Percentiles rank a stretch among this genome's conserved stretches.
phyloP scores from a whole-genome alignment of 2,329 filamentous ascomycete genomes.

The Penicillium glabrum region DNA sequence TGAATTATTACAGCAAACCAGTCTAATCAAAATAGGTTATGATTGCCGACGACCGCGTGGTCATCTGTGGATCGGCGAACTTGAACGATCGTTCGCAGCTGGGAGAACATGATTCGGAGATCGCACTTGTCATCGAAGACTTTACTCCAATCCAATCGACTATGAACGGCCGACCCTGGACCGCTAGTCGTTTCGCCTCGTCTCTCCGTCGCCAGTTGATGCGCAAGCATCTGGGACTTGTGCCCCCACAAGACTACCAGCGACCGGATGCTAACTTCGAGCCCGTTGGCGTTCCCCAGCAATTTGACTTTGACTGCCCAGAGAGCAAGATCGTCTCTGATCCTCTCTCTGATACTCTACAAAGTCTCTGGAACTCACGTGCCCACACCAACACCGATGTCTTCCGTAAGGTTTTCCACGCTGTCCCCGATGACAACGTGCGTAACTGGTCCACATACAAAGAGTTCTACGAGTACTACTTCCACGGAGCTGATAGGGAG shows the following conservation, averaged over 20 bases:
- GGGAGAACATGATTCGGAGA: constrained; percentile 85
- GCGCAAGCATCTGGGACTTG: constrained; percentile 84
- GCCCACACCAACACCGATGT: constrained; percentile 61
- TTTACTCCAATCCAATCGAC: constrained; percentile 65
- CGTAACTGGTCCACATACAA: constrained; percentile 63
- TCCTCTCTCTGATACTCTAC: constrained; percentile 58
- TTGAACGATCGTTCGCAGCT: constrained; percentile 88
- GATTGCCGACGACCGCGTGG: constrained; percentile 82
- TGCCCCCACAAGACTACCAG: constrained; percentile 71
- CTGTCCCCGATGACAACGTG: constrained; percentile 60
- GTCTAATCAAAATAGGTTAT: constrained; percentile 48
- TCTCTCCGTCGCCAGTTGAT: constrained; percentile 80
- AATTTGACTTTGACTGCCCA: constrained; percentile 53
- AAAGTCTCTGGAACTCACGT: constrained; percentile 57
- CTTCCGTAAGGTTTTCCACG: constrained; percentile 63
- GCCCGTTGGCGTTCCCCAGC: constrained; percentile 57
- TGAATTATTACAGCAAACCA: constrained; percentile 1
- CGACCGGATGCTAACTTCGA: constrained; percentile 57
- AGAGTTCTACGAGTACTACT: constrained; percentile 63
- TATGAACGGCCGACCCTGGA: constrained; percentile 77
- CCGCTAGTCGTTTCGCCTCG: constrained; percentile 77
- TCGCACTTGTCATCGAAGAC: constrained; percentile 88
- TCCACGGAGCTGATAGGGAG: constrained; percentile 46
- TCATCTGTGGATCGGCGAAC: constrained; percentile 84
- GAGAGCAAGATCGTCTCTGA: constrained; percentile 56